These are phyloP conservation scores for Triadica sebifera DNA, from an alignment of 345 rosid species.

Conservation along the genomic window DNA sequence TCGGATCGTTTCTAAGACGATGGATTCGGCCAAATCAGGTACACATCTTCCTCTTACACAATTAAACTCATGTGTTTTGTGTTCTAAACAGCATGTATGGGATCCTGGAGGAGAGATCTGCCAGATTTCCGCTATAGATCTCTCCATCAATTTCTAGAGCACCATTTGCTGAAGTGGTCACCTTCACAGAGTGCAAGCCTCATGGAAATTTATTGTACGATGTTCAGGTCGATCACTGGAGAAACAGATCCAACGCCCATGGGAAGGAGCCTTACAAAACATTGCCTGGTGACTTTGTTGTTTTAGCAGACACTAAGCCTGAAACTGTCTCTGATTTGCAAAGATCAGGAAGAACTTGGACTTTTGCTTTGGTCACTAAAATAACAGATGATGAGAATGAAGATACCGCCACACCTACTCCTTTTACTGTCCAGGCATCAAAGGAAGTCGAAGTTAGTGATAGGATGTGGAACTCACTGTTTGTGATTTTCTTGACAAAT, in stretches of 20 bases:
- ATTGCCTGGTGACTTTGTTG: constrained; percentile 40
- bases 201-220: constrained; percentile 11
- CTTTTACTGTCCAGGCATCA: constrained; percentile 24
- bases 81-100: too few relatives aligned
- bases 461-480: constrained; percentile 15
- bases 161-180: constrained; percentile 35
- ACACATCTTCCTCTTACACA: too few relatives aligned
- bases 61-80: too few relatives aligned
- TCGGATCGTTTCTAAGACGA: too few relatives aligned
- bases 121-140: too few relatives aligned
- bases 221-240: constrained; percentile 38
- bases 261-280: constrained; percentile 37
- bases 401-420: constrained; percentile 8
- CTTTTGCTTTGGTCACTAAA: constrained; percentile 22
- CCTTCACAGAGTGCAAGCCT: neutral
- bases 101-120: too few relatives aligned
- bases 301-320: constrained; percentile 37
- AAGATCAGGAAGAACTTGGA: constrained; percentile 34
- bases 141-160: too few relatives aligned
- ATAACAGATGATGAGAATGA: constrained; percentile 2
- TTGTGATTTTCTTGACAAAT: constrained; percentile 33
- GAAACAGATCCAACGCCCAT: constrained; percentile 22
- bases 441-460: constrained; percentile 5
- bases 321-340: constrained; percentile 34
- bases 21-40: too few relatives aligned